Conservation (phyloP, 805 yeast genomes). For the Ogataea methanolica region DNA sequence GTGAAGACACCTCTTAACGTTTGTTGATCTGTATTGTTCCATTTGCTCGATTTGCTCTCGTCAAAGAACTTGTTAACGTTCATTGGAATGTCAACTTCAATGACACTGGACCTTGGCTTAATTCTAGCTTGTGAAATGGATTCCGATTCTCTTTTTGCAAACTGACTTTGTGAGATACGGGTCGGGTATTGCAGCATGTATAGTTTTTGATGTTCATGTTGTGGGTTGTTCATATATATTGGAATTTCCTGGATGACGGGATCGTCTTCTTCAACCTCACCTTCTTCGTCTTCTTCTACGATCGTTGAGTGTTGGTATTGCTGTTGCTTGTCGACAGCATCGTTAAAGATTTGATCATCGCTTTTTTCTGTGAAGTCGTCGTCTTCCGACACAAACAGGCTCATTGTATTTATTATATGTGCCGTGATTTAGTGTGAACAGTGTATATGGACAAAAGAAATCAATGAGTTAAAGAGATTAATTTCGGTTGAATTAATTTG, state of each 20-base stretch:
- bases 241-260: conserved; percentile 62
- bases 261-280: conserved; percentile 42
- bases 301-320: background rate
- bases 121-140: conserved; percentile 39
- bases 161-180: conserved; percentile 31
- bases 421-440: too few species aligned
- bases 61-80: conserved; percentile 68
- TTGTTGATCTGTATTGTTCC: conserved; percentile 61
- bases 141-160: conserved; percentile 18
- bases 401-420: conserved; percentile 3
- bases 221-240: conserved; percentile 24
- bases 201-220: background rate
- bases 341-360: background rate
- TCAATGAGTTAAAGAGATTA: too few species aligned
- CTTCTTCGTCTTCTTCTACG: conserved; percentile 11
- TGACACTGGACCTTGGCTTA: conserved; percentile 56
- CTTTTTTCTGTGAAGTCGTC: conserved; percentile 14
- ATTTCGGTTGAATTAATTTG: too few species aligned
- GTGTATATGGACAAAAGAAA: too few species aligned
- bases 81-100: conserved; percentile 76
- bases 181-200: conserved; percentile 23
- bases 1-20: conserved; percentile 67
- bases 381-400: conserved; percentile 33
- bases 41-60: conserved; percentile 52
- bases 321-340: background rate